Evolutionary conservation across 2,329 filamentous ascomycete genomes (phyloP).

Genomic region (Fusarium brevicatenulatum): DNA sequence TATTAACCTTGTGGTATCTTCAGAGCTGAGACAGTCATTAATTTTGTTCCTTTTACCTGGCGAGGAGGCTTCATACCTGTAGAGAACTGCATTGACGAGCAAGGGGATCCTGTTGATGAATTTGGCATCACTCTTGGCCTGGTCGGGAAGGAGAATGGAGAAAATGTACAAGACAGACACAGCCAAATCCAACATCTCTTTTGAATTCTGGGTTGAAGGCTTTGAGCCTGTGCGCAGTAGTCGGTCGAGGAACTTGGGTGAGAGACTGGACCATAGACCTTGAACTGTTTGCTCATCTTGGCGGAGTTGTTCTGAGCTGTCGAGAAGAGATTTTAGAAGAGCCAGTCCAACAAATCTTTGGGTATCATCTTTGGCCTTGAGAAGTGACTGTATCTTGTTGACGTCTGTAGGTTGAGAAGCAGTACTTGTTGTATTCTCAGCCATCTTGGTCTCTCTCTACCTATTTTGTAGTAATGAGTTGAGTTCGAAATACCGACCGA

Average conservation of each 20-base stretch:
- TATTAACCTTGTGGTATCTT: conserved; percentile 62
- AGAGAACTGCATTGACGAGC: conserved; percentile 62
- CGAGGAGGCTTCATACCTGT: conserved; percentile 56
- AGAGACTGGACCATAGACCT: conserved; percentile 68
- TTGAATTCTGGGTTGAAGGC: conserved; percentile 56
- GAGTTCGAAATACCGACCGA: neutral
- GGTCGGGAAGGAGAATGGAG: conserved; percentile 63
- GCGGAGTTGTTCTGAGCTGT: conserved; percentile 65
- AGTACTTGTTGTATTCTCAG: conserved; percentile 4
- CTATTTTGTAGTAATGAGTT: neutral
- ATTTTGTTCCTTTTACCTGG: neutral
- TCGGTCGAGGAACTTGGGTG: conserved; percentile 71
- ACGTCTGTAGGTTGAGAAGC: conserved; percentile 38
- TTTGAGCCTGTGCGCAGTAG: conserved; percentile 65
- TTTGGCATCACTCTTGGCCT: conserved; percentile 55
- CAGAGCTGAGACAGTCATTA: conserved; percentile 53
- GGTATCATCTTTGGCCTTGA: conserved; percentile 72
- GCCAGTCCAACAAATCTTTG: conserved; percentile 75
- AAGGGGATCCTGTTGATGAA: conserved; percentile 64
- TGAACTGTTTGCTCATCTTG: conserved; percentile 57
- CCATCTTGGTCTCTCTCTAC: neutral
- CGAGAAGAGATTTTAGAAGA: conserved; percentile 72
- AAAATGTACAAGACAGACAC: conserved; percentile 73
- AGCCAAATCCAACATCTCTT: conserved; percentile 71
- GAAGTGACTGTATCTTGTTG: conserved; percentile 64